phyloP scores from a whole-genome alignment of 495 filamentous ascomycete genomes.

The Penicillium mononematosum region DNA sequence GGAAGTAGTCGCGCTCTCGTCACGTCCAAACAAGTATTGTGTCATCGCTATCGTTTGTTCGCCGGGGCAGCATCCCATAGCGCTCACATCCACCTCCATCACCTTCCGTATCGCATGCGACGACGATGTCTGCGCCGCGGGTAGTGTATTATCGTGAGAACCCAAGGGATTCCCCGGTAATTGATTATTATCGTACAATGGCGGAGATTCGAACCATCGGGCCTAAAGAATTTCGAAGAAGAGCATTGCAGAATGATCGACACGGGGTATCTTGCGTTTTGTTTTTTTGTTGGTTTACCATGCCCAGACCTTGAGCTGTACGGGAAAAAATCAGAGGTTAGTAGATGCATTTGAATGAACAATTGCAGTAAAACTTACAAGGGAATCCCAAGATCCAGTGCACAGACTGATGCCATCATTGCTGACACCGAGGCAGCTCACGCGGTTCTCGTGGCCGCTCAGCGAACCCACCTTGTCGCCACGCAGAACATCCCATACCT shows the following conservation, averaged over 20 bases:
- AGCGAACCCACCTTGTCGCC: conserved; percentile 96
- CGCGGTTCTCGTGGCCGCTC: conserved; percentile 96
- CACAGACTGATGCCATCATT: conserved; percentile 99
- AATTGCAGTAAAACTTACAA: conserved; percentile 61
- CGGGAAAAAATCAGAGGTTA: conserved; percentile 15
- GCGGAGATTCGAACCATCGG: conserved; percentile 39
- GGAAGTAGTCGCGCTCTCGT: conserved; percentile 20
- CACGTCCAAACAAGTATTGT: conserved; percentile 29
- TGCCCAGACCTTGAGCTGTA: conserved; percentile 85
- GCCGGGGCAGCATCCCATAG: conserved; percentile 19
- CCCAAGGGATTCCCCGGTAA: conserved; percentile 30
- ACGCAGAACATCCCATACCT: conserved; percentile 98
- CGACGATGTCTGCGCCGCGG: conserved; percentile 30
- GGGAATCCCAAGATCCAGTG: conserved; percentile 98
- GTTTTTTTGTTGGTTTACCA: conserved; percentile 50
- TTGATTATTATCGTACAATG: conserved; percentile 50
- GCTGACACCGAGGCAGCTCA: conserved; percentile 96
- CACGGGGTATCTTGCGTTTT: conserved; percentile 48
- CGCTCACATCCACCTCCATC: conserved; percentile 26
- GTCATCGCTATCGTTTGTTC: conserved; percentile 36
- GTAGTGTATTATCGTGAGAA: conserved; percentile 36
- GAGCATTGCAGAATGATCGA: conserved; percentile 46
- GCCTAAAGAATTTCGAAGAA: conserved; percentile 39
- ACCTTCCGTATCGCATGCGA: conserved; percentile 33
- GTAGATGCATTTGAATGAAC: conserved; percentile 6